These are phyloP conservation scores for Populus alba DNA, from an alignment of 345 rosid species.

Conservation along the genomic window DNA sequence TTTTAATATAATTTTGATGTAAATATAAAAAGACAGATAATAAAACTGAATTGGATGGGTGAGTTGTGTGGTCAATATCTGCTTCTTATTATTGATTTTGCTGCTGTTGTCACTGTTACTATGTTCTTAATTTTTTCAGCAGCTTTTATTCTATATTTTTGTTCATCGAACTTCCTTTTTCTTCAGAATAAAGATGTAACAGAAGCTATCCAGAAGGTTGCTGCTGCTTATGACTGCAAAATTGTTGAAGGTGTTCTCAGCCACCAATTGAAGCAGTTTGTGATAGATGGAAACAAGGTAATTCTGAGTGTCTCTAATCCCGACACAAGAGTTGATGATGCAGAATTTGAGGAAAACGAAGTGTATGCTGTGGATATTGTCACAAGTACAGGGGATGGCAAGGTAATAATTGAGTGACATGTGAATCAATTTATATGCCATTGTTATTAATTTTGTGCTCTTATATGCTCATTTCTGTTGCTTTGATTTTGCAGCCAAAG, in stretches of 20 bases:
- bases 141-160: not conserved
- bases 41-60: not conserved
- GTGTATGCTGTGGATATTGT: conserved; percentile 87
- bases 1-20: not conserved
- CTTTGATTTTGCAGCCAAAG: conserved; percentile 64
- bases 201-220: conserved; percentile 95
- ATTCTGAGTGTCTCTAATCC: conserved; percentile 66
- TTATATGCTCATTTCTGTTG: not conserved
- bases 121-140: not conserved
- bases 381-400: conserved; percentile 93
- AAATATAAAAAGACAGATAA: not conserved
- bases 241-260: conserved; percentile 96
- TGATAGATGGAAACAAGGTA: conserved; percentile 87
- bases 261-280: conserved; percentile 87
- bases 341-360: conserved; percentile 94
- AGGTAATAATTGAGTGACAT: conserved; percentile 52
- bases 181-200: conserved; percentile 92
- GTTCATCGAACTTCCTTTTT: not conserved
- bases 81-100: not conserved
- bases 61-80: not conserved
- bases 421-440: not conserved
- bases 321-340: conserved; percentile 89
- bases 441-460: not conserved
- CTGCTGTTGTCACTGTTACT: not conserved
- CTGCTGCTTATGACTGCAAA: conserved; percentile 94